phyloP scores from a whole-genome alignment of 2,329 filamentous ascomycete species.

The Canariomyces notabilis region DNA sequence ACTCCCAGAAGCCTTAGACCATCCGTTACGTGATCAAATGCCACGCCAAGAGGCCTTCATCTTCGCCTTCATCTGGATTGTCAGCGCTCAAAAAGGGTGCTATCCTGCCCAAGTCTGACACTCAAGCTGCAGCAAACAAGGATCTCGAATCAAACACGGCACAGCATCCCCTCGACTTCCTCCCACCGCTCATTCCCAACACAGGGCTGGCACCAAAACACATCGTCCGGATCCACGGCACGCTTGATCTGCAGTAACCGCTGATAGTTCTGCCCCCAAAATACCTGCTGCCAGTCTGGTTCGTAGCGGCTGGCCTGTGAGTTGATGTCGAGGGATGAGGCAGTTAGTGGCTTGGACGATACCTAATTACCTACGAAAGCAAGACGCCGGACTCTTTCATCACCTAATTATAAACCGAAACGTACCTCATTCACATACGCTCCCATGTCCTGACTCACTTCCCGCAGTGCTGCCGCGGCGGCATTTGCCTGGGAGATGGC shows the following conservation, averaged over 20 bases:
- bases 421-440: constrained; percentile 28
- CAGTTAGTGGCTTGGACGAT: no score
- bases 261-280: constrained; percentile 32
- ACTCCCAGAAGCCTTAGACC: not conserved
- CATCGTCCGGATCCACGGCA: constrained; percentile 33
- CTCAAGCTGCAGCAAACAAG: no score
- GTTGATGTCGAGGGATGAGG: not conserved
- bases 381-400: not conserved
- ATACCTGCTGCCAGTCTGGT: constrained; percentile 22
- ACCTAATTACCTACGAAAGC: no score
- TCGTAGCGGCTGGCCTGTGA: constrained; percentile 17
- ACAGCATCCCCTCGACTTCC: constrained; percentile 18
- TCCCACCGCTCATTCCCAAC: constrained; percentile 32
- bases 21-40: not conserved
- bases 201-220: constrained; percentile 37
- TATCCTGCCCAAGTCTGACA: no score
- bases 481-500: constrained; percentile 10
- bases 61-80: no score
- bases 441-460: constrained; percentile 27
- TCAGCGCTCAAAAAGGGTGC: no score
- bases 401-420: not conserved
- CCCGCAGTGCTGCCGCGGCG: constrained; percentile 21
- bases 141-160: constrained; percentile 15
- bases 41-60: not conserved
- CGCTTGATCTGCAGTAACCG: constrained; percentile 33